Evolutionary conservation across 495 filamentous ascomycete species (phyloP).

Genomic region (Lophiotrema nucula): DNA sequence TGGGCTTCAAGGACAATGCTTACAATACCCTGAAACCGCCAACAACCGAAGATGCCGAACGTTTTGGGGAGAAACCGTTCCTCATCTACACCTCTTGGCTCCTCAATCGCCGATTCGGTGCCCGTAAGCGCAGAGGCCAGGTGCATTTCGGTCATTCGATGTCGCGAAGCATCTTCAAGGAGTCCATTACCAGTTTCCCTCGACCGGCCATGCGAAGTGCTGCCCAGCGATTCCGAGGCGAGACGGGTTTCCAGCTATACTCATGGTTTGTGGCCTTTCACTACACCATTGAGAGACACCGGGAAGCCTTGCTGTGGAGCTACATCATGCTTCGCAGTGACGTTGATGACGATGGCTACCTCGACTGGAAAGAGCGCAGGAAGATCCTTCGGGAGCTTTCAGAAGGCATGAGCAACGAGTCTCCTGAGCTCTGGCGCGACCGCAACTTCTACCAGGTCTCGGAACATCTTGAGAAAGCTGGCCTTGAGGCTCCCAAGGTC

Average conservation of each 20-base stretch:
- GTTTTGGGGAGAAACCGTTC: slow-evolving; percentile 48
- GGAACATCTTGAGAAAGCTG: slow-evolving; percentile 40
- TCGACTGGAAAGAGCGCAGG: slow-evolving; percentile 43
- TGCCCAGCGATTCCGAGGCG: slow-evolving; percentile 46
- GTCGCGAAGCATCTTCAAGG: slow-evolving; percentile 42
- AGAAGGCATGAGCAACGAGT: slow-evolving; percentile 40
- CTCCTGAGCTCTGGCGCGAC: slow-evolving; percentile 35
- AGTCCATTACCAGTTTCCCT: slow-evolving; percentile 46
- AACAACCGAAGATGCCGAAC: slow-evolving; percentile 32
- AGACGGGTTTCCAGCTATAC: slow-evolving; percentile 45
- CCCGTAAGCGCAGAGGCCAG: slow-evolving; percentile 47
- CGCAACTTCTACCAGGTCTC: slow-evolving; percentile 43
- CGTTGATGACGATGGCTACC: slow-evolving; percentile 41
- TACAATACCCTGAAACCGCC: slow-evolving; percentile 46
- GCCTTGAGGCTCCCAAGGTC: slow-evolving; percentile 43
- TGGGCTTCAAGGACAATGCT: slow-evolving; percentile 46
- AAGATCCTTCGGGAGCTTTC: slow-evolving; percentile 39
- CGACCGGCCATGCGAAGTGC: slow-evolving; percentile 43
- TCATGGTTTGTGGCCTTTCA: slow-evolving; percentile 48
- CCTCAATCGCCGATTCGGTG: slow-evolving; percentile 46
- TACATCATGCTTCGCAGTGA: slow-evolving; percentile 46
- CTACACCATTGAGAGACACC: slow-evolving; percentile 47
- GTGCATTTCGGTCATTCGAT: slow-evolving; percentile 47
- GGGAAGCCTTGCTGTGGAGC: slow-evolving; percentile 47
- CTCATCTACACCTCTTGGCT: slow-evolving; percentile 50